These are phyloP conservation scores for Zygotorulaspora danielsina DNA, from an alignment of 805 yeast species.

Conservation along the genomic window DNA sequence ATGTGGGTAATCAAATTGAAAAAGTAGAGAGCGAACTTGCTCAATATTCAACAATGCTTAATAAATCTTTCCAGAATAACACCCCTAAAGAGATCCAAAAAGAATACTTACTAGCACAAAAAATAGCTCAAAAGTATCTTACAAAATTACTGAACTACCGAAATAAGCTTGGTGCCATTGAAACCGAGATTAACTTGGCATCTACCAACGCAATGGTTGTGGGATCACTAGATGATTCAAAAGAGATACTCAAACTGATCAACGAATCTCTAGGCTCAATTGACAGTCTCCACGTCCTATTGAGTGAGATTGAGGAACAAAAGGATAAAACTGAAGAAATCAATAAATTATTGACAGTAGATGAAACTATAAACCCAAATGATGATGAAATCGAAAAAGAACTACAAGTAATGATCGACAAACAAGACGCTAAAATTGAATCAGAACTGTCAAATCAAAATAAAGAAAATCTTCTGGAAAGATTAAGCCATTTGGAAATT, in stretches of 20 bases:
- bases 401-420: constrained; percentile 35
- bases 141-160: constrained; percentile 32
- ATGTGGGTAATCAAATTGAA: constrained; percentile 19
- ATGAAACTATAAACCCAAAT: constrained; percentile 26
- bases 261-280: constrained; percentile 42
- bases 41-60: constrained; percentile 16
- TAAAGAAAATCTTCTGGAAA: constrained; percentile 20
- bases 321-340: constrained; percentile 38
- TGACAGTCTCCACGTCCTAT: constrained; percentile 40
- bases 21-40: constrained; percentile 21
- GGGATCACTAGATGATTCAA: constrained; percentile 38
- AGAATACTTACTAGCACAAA: constrained; percentile 35
- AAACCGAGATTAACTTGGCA: constrained; percentile 43
- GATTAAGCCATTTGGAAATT: constrained; percentile 26
- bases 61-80: constrained; percentile 22
- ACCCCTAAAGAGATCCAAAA: constrained; percentile 31
- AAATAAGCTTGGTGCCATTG: constrained; percentile 38
- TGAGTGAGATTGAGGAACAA: constrained; percentile 41
- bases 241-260: constrained; percentile 36
- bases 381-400: constrained; percentile 41
- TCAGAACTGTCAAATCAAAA: constrained; percentile 1
- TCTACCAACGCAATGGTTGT: constrained; percentile 39
- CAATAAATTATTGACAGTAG: constrained; percentile 26
- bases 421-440: constrained; percentile 12
- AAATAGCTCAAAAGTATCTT: constrained; percentile 36